A percentile compares a stretch with the other conserved stretches of the same genome.
These are phyloP conservation scores for Paspalum notatum DNA, from an alignment of 176 grass and related monocot species.

Conservation along the genomic window DNA sequence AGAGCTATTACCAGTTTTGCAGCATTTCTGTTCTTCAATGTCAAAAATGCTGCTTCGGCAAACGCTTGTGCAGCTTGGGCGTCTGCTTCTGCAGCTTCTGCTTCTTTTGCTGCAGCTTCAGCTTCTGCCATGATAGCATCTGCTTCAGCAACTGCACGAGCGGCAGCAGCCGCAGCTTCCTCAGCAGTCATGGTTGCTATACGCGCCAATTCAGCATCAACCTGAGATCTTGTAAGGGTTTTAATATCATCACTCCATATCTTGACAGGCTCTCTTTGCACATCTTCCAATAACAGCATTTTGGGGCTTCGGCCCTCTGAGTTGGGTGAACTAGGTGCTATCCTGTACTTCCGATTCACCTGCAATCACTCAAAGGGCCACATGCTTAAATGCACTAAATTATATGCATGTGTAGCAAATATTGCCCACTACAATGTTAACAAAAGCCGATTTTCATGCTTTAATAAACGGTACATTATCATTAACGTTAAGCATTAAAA, in stretches of 20 bases:
- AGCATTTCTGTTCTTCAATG: constrained; percentile 61
- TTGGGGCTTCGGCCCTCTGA: constrained; percentile 54
- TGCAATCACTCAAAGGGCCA: constrained; percentile 37
- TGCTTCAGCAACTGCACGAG: constrained; percentile 77
- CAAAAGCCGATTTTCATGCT: constrained; percentile 27
- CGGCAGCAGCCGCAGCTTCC: constrained; percentile 64
- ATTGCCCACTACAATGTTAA: constrained; percentile 32
- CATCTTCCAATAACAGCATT: constrained; percentile 45
- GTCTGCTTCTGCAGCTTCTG: constrained; percentile 66
- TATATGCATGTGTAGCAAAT: constrained; percentile 8
- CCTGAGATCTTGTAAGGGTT: constrained; percentile 45
- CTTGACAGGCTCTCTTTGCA: constrained; percentile 41
- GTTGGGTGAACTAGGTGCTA: constrained; percentile 57
- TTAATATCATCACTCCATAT: constrained; percentile 35
- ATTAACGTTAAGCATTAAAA: constrained; percentile 19
- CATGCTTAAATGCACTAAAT: constrained; percentile 28
- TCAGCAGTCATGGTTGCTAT: constrained; percentile 59
- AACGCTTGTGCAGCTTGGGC: constrained; percentile 80
- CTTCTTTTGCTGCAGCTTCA: constrained; percentile 69
- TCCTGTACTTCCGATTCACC: constrained; percentile 77
- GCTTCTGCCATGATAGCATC: constrained; percentile 68
- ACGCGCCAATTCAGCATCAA: constrained; percentile 55
- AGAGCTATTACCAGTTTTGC: constrained; percentile 54
- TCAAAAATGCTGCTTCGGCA: constrained; percentile 54
- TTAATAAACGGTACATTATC: constrained; percentile 16